Conservation (phyloP, 2,329 filamentous ascomycete species). For the Aspergillus pseudonomiae region DNA sequence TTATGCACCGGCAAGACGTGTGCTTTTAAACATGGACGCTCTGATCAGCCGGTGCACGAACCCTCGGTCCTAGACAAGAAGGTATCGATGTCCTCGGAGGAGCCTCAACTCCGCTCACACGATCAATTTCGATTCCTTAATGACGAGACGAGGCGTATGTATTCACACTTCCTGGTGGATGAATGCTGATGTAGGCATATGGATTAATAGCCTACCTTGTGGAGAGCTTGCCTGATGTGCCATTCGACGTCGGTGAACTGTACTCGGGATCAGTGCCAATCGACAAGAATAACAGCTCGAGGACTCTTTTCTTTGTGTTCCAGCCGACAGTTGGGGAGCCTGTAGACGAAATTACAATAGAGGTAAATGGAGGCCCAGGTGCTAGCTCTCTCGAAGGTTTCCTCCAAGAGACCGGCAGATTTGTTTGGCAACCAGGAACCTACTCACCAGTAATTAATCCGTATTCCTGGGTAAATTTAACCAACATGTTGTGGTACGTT, state of each 20-base stretch:
- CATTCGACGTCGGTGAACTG: slow-evolving; percentile 65
- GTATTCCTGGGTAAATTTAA: slow-evolving; percentile 75
- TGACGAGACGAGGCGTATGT: slow-evolving; percentile 31
- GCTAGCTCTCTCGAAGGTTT: slow-evolving; percentile 67
- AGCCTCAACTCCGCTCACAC: slow-evolving; percentile 16
- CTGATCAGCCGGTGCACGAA: slow-evolving; percentile 28
- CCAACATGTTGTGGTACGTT: slow-evolving; percentile 72
- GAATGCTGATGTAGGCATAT: not conserved
- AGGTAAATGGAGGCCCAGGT: slow-evolving; percentile 58
- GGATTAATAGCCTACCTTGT: slow-evolving; percentile 60
- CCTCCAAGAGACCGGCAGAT: slow-evolving; percentile 76
- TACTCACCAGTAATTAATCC: slow-evolving; percentile 65
- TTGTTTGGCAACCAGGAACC: slow-evolving; percentile 72
- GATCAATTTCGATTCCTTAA: slow-evolving; percentile 32
- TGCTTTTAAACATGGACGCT: slow-evolving; percentile 30
- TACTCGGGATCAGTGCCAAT: slow-evolving; percentile 59
- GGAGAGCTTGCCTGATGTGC: slow-evolving; percentile 68
- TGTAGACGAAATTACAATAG: slow-evolving; percentile 48
- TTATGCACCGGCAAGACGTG: slow-evolving; percentile 23
- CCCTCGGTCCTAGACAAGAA: slow-evolving; percentile 27
- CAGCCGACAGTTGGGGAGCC: slow-evolving; percentile 49
- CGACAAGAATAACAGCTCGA: slow-evolving; percentile 49
- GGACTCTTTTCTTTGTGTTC: slow-evolving; percentile 53
- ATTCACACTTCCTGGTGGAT: not conserved
- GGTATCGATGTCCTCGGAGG: slow-evolving; percentile 14